Evolutionary conservation across 768 basidiomycete genomes (phyloP).

Genomic region (Hygrophorus russula): DNA sequence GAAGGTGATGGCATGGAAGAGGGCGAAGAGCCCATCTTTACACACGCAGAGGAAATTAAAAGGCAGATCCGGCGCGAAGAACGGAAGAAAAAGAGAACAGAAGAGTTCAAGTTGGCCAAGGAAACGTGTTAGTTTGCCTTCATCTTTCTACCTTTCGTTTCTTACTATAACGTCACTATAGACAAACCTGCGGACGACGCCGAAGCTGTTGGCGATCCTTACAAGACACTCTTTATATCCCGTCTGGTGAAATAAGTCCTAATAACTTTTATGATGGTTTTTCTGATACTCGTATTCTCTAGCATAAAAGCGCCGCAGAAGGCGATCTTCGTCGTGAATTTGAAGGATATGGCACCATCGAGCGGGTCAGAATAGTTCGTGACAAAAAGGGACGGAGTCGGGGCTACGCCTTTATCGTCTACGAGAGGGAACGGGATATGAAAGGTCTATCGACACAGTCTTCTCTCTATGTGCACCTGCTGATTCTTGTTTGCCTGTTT

Average conservation of each 20-base stretch:
- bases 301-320: conserved; percentile 92
- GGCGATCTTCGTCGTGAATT: conserved; percentile 91
- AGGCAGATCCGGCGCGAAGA: conserved; percentile 71
- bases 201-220: conserved; percentile 91
- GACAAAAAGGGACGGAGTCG: conserved; percentile 82
- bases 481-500: conserved; percentile 10
- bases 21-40: conserved; percentile 72
- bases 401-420: conserved; percentile 96
- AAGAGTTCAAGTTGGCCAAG: conserved; percentile 71
- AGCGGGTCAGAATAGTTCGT: conserved; percentile 85
- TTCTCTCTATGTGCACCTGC: not conserved
- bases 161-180: conserved; percentile 18
- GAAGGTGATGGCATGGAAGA: conserved; percentile 67
- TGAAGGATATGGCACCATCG: conserved; percentile 89
- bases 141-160: not conserved
- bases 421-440: conserved; percentile 98
- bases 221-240: conserved; percentile 96
- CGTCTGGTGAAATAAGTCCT: conserved; percentile 51
- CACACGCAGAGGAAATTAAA: conserved; percentile 75
- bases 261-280: not conserved
- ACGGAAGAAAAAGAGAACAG: conserved; percentile 61
- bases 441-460: conserved; percentile 56
- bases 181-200: conserved; percentile 90
- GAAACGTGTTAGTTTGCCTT: conserved; percentile 59
- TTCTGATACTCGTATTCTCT: conserved; percentile 11